Evolutionary conservation across 176 grass and related monocot species (phyloP), one percentile per base, ranked within the genome.

Genomic region (Typha latifolia): DNA sequence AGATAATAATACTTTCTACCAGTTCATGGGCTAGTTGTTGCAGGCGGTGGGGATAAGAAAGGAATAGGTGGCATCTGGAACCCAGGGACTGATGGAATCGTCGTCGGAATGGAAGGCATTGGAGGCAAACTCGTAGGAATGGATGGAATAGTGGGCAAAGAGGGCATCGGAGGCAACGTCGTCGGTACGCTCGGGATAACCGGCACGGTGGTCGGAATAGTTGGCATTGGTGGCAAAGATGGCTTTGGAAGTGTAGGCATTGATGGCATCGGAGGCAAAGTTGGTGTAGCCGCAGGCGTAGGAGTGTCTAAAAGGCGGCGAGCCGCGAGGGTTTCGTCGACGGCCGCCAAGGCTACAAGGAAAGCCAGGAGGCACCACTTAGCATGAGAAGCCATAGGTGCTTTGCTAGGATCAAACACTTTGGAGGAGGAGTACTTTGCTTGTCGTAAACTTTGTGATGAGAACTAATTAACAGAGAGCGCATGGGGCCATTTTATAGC

Each of bases 291-390:
- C 70, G 81, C 77, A 31, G 85, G 90, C 1, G 82, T 29, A 18
- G 70, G 51, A 48, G 85, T 83, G 63, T 89, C 90, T 67, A 94
- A 63, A 16, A 94, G 85, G 81, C 34, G 77, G 24, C 82, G 82
- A 73, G 79, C 67, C 0, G 82, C 90, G 2, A 72, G 59, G 51
- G 76, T 86, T 49, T 82, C 64, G 75, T 83, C 69, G 51, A 86
- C 74, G 73, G 73, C 47, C 27, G 65, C 59, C 29, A 89, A 63
- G 63, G 75, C 66, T 49, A 94, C 50, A 48, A 84, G 70, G 62
- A 94, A 69, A 37, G 73, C 50, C 43, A 90, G 67, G 32, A 94
- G 70, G 51, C 11, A 75, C 32, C 80, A 72, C 37, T 43, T 43
- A 72, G 32, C 61, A 71, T 20, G 5, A 37, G 57, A 65, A 78